Conservation (phyloP, 345 rosid genomes). For the Acer saccharum region DNA sequence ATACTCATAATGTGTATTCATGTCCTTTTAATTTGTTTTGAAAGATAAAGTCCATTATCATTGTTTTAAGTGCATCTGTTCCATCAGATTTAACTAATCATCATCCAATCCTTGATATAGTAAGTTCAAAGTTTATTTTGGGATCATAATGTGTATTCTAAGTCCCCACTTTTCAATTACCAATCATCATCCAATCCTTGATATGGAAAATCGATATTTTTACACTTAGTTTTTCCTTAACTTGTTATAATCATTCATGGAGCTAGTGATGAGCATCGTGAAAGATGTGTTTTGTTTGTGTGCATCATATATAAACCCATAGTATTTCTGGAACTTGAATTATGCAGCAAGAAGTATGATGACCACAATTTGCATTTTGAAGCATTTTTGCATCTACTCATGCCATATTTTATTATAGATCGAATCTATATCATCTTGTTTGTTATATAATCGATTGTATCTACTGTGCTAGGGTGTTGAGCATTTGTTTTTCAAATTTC, state of each 20-base stretch:
- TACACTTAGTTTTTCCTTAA: neutral
- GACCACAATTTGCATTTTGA: constrained; percentile 12
- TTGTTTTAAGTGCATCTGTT: neutral
- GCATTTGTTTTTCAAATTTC: constrained; percentile 20
- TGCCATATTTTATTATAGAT: neutral
- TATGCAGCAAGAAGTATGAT: neutral
- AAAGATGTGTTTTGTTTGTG: constrained; percentile 8
- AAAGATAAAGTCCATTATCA: neutral
- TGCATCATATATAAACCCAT: neutral
- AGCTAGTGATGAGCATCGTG: neutral
- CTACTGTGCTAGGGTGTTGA: neutral
- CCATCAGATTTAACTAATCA: neutral
- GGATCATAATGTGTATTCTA: neutral
- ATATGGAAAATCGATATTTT: neutral
- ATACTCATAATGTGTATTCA: neutral
- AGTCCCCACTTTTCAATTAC: neutral
- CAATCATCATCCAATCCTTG: neutral
- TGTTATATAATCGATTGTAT: constrained; percentile 4
- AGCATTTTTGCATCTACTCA: constrained; percentile 6
- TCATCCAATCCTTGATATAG: neutral
- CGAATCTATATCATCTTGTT: neutral
- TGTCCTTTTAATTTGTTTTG: neutral
- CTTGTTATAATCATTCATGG: neutral
- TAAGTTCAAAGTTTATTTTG: neutral
- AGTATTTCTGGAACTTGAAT: neutral